Conservation (phyloP, 1,284 basidiomycete species). For the Heterobasidion irregulare region DNA sequence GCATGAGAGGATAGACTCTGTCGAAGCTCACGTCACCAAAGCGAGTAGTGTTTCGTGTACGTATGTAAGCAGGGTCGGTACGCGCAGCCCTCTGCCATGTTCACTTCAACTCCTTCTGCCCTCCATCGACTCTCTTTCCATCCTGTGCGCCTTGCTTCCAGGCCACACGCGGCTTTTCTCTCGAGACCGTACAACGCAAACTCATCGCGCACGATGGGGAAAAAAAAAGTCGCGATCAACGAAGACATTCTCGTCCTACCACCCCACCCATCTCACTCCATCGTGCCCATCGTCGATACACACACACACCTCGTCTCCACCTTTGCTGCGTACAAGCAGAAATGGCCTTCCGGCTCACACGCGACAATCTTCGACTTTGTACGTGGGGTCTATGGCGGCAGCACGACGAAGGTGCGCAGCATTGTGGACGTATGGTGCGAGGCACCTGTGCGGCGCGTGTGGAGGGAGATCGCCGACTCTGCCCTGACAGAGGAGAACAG, state of each 20-base stretch:
- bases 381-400: conserved; percentile 46
- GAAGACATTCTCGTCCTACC: conserved; percentile 21
- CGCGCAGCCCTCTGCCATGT: too few relatives aligned
- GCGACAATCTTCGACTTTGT: conserved; percentile 57
- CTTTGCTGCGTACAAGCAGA: conserved; percentile 47
- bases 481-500: conserved; percentile 44
- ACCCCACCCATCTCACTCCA: conserved; percentile 11
- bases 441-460: conserved; percentile 49
- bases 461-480: conserved; percentile 69
- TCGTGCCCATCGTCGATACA: conserved; percentile 59
- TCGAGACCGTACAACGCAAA: too few relatives aligned
- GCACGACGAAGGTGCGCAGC: conserved; percentile 36
- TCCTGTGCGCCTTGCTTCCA: too few relatives aligned
- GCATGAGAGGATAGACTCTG: too few relatives aligned
- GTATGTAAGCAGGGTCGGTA: too few relatives aligned
- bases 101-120: too few relatives aligned
- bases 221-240: conserved; percentile 5
- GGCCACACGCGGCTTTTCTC: too few relatives aligned
- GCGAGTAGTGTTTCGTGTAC: too few relatives aligned
- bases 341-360: conserved; percentile 48
- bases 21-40: too few relatives aligned
- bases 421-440: conserved; percentile 84
- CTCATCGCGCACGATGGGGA: not conserved
- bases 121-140: too few relatives aligned
- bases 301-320: conserved; percentile 74